Conservation (phyloP, 345 rosid species). For the Camelina hispida region DNA sequence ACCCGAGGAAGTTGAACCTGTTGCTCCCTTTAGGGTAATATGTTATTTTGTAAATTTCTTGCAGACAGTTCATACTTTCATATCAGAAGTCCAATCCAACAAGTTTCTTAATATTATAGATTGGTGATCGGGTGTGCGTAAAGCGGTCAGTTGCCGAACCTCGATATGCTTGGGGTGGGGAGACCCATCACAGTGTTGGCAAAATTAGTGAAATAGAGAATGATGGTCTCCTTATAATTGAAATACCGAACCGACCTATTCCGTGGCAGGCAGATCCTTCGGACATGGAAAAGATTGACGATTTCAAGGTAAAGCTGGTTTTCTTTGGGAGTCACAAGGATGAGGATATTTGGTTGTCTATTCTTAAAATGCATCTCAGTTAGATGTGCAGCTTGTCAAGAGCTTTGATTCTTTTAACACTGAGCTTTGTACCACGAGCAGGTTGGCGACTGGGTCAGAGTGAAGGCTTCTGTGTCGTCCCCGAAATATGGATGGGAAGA, state of each 20-base stretch:
- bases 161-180: conserved; percentile 99
- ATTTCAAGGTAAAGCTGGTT: conserved; percentile 74
- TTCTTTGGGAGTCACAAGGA: conserved; percentile 23
- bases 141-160: conserved; percentile 99
- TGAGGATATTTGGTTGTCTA: conserved; percentile 20
- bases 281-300: conserved; percentile 98
- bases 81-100: conserved; percentile 23
- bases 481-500: conserved; percentile 99
- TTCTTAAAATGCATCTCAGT: conserved; percentile 28
- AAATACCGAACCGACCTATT: conserved; percentile 87
- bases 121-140: conserved; percentile 90
- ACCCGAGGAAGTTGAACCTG: conserved; percentile 97
- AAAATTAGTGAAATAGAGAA: conserved; percentile 87
- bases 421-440: conserved; percentile 42
- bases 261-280: conserved; percentile 99
- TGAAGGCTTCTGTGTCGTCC: conserved; percentile 92
- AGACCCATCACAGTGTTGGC: conserved; percentile 99
- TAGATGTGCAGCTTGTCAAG: conserved; percentile 14
- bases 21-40: conserved; percentile 82
- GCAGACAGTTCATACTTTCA: conserved; percentile 23
- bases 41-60: conserved; percentile 31
- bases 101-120: conserved; percentile 56
- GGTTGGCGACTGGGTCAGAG: conserved; percentile 99
- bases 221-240: conserved; percentile 92
- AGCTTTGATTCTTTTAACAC: conserved; percentile 30